Evolutionary conservation across 164 flowering plant species (phyloP), one percentile per base, ranked within the genome.

Genomic region (Cinnamomum micranthum): DNA sequence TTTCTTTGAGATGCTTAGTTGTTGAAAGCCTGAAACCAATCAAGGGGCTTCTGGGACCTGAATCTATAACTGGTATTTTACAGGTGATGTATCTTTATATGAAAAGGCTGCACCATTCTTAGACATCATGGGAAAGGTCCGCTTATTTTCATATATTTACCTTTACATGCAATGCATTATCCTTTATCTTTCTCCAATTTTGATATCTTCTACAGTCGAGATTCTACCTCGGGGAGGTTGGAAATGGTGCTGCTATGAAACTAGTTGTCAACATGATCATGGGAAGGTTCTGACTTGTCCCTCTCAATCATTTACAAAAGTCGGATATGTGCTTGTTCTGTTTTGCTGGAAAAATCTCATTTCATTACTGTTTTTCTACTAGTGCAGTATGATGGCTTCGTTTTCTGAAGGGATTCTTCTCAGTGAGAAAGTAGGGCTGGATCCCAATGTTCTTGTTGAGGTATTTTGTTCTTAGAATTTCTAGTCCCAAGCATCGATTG

Each of bases 241-340:
- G 98, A 67, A 94, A 94, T 79, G 98, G 98, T 78, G 98, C 98
- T 77, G 97, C 98, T 1, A 94, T 94, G 98, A 94, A 94, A 77
- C 97, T 94, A 64, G 94, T 94, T 50, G 95, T 94, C 73, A 94
- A 94, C 86, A 94, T 92, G 98, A 86, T 94, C 80, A 94, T 94
- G 98, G 98, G 97, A 85, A 92, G 98, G 98, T 94, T 33, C 50
- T 33, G 72, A 33, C 20, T 64, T 22, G 41, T 24, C n/a, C 12
- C 7, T 17, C 15, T 72, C 19, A 69, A 52, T 63, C 25, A 60
- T 59, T n/a, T 69, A 28, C 7, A 25, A 41, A 62, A 28, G 68
- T 50, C 68, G 4, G 23, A 31, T 71, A 13, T 73, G 28, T 20
- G 58, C 13, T 27, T 73, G 69, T 15, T 68, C 14, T 52, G 6